phyloP scores from a whole-genome alignment of 345 rosid species.

The Arabis alpina region DNA sequence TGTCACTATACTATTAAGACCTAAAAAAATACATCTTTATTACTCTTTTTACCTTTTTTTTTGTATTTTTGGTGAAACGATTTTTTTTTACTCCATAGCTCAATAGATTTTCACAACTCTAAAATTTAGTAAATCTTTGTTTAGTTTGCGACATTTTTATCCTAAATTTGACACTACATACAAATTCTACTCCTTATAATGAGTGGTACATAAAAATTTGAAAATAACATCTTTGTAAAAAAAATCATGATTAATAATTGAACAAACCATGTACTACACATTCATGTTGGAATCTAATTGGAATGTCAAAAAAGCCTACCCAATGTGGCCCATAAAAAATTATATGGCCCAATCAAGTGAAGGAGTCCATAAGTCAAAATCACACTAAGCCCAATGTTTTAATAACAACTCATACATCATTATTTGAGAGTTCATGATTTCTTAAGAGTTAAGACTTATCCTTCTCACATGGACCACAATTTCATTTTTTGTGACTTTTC shows the following conservation, averaged over 20 bases:
- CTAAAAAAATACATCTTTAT: background rate
- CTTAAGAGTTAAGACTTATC: conserved; percentile 21
- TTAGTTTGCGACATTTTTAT: background rate
- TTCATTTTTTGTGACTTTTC: conserved; percentile 13
- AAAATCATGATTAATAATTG: too few species aligned
- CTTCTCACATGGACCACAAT: conserved; percentile 23
- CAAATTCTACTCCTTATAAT: too few species aligned
- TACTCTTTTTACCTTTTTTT: background rate
- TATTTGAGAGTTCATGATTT: background rate
- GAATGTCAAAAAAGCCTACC: background rate
- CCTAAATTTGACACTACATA: background rate
- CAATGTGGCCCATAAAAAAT: too few species aligned
- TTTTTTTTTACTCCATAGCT: background rate
- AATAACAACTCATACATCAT: conserved; percentile 1
- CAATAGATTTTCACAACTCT: background rate
- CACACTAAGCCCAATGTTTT: background rate
- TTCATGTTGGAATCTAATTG: background rate
- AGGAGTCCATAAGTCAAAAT: background rate
- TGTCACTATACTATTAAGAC: conserved; percentile 16
- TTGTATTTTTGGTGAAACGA: too few species aligned
- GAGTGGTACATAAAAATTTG: background rate
- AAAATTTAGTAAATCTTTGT: background rate
- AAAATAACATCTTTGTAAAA: background rate
- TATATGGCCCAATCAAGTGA: too few species aligned
- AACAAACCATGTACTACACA: background rate